Percentiles rank a stretch among this genome's conserved stretches.
phyloP scores from a whole-genome alignment of 768 basidiomycete species.

The Crepidotus variabilis region DNA sequence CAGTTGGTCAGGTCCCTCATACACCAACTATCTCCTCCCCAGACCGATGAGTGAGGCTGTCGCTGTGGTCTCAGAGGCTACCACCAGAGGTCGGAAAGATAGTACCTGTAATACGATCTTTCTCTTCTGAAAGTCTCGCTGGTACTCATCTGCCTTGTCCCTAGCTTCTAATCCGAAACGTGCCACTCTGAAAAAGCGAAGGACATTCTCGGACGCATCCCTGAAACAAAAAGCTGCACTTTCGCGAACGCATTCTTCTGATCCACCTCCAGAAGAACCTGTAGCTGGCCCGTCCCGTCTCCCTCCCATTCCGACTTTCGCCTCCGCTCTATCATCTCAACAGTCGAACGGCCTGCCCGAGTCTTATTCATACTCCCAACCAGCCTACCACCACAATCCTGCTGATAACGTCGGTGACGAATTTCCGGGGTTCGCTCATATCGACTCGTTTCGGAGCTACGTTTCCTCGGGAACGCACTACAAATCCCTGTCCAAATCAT shows the following conservation, averaged over 20 bases:
- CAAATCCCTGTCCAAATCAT: slow-evolving; percentile 6
- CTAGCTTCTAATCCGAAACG: neutral
- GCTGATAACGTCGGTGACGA: neutral
- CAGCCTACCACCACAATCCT: neutral
- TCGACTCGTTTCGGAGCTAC: neutral
- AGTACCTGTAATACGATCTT: neutral
- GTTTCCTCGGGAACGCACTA: neutral
- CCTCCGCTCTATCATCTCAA: neutral
- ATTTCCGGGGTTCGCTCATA: neutral
- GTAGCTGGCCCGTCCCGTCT: neutral
- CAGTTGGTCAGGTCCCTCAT: neutral
- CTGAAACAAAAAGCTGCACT: neutral
- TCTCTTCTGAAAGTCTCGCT: no score
- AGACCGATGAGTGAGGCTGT: neutral
- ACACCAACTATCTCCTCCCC: neutral
- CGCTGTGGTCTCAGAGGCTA: neutral
- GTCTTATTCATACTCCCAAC: neutral
- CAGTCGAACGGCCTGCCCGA: neutral
- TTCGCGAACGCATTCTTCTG: neutral
- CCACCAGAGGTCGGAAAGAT: neutral
- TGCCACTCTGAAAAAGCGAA: neutral
- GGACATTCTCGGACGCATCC: neutral
- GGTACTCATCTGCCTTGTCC: neutral
- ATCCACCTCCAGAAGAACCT: neutral
- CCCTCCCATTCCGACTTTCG: neutral